Percentiles rank a stretch among this genome's conserved stretches.
phyloP scores from a whole-genome alignment of 495 filamentous ascomycete genomes.

The Talaromyces proteolyticus region DNA sequence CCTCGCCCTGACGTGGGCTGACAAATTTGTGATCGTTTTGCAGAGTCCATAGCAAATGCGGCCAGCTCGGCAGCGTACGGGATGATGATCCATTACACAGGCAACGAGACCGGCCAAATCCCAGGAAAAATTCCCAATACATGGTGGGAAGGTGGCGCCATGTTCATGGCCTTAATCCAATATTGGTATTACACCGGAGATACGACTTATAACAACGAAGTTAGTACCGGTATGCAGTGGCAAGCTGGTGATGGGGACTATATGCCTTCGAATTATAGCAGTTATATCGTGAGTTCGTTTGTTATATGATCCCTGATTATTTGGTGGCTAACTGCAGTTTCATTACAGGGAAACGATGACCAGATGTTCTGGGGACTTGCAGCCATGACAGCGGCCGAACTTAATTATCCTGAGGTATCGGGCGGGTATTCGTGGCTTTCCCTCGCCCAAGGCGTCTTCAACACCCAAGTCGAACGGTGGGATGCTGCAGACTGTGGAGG shows the following conservation, averaged over 20 bases:
- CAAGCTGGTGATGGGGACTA: constrained; percentile 57
- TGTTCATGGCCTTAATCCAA: constrained; percentile 63
- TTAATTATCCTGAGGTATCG: constrained; percentile 54
- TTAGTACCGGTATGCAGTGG: constrained; percentile 47
- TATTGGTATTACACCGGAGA: constrained; percentile 68
- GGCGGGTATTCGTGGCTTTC: constrained; percentile 55
- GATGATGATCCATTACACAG: constrained; percentile 66
- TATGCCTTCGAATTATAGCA: constrained; percentile 56
- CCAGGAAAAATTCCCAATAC: constrained; percentile 51
- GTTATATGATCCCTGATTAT: no score
- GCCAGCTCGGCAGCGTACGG: constrained; percentile 53
- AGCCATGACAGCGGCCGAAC: constrained; percentile 62
- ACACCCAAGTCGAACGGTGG: constrained; percentile 54
- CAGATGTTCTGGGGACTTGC: constrained; percentile 66
- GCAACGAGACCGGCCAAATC: constrained; percentile 55
- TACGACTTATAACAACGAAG: constrained; percentile 50
- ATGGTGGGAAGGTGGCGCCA: constrained; percentile 79
- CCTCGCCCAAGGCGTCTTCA: constrained; percentile 68
- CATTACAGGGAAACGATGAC: constrained; percentile 55
- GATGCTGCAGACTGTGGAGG: constrained; percentile 37
- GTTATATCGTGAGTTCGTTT: constrained; percentile 18
- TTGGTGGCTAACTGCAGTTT: no score
- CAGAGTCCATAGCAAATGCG: constrained; percentile 62
- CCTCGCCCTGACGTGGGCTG: neutral
- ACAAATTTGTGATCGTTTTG: neutral